Evolutionary conservation across 345 rosid genomes (phyloP).

Genomic region (Aethionema arabicum): DNA sequence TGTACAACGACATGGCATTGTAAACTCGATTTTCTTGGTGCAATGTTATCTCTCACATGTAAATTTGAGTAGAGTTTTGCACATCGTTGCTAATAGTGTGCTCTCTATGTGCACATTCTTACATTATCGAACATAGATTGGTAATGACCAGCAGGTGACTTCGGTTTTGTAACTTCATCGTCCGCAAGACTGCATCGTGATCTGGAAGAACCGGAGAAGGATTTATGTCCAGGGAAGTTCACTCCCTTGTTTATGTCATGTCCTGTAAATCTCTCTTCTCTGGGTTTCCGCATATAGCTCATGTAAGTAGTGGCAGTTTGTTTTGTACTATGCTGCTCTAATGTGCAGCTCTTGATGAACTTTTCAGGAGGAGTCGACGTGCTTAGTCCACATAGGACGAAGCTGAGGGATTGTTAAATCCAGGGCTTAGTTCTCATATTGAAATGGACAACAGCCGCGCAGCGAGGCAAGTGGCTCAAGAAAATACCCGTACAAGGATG

Average conservation of each 20-base stretch:
- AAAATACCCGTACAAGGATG: too few relatives aligned
- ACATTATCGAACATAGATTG: not conserved
- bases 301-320: not conserved
- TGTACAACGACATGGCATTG: conserved; percentile 9
- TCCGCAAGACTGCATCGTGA: not conserved
- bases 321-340: conserved; percentile 7
- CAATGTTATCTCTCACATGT: conserved; percentile 33
- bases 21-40: not conserved
- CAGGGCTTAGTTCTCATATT: conserved; percentile 91
- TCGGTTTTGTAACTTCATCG: not conserved
- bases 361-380: conserved; percentile 62
- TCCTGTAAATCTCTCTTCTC: not conserved
- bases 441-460: conserved; percentile 83
- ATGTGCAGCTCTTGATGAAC: conserved; percentile 72
- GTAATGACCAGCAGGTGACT: not conserved
- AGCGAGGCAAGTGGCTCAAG: too few relatives aligned
- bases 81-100: not conserved
- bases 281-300: not conserved
- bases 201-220: not conserved
- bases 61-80: conserved; percentile 30
- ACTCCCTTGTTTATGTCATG: not conserved
- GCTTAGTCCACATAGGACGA: conserved; percentile 66
- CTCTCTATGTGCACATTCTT: not conserved
- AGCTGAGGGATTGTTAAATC: conserved; percentile 73
- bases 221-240: not conserved